Evolutionary conservation across 1,284 basidiomycete genomes (phyloP).

Genomic region (Cutaneotrichosporon arboriforme): DNA sequence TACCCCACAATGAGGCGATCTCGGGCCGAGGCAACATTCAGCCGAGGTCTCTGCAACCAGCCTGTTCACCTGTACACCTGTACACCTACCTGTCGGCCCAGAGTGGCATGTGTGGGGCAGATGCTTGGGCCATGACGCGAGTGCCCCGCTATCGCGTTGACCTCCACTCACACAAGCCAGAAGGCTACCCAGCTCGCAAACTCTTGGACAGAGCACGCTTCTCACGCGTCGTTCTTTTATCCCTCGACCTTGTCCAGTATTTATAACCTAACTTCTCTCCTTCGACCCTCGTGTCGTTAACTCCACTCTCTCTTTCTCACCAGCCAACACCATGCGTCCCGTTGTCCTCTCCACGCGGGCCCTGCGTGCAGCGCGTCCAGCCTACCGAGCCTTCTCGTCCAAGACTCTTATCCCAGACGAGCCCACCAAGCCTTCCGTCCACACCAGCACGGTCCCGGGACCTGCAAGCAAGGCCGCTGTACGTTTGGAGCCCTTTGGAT

Average conservation of each 20-base stretch:
- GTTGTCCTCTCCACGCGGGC: conserved; percentile 5
- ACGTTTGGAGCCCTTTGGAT: not conserved
- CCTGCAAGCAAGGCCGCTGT: conserved; percentile 22
- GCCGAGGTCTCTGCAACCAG: not conserved
- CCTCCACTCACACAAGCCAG: too few species aligned
- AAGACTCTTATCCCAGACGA: conserved; percentile 24
- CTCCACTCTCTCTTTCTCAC: not conserved
- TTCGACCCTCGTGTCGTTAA: too few species aligned
- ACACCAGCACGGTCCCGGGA: conserved; percentile 24
- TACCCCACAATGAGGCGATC: not conserved
- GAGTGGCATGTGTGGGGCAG: too few species aligned
- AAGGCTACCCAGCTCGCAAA: not conserved
- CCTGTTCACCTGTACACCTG: not conserved
- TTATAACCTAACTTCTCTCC: too few species aligned
- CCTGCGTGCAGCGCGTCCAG: conserved; percentile 5
- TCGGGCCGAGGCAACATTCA: not conserved
- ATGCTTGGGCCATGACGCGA: too few species aligned
- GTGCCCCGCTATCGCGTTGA: too few species aligned
- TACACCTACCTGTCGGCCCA: not conserved
- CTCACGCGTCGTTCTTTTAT: too few species aligned
- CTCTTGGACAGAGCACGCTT: too few species aligned
- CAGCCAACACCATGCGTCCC: conserved; percentile 7
- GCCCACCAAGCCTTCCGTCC: conserved; percentile 20
- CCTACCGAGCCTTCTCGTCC: conserved; percentile 24
- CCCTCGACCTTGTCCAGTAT: too few species aligned